These are phyloP conservation scores for Mucor ambiguus DNA, from an alignment of 371 early-diverging fungal genomes.

Conservation along the genomic window DNA sequence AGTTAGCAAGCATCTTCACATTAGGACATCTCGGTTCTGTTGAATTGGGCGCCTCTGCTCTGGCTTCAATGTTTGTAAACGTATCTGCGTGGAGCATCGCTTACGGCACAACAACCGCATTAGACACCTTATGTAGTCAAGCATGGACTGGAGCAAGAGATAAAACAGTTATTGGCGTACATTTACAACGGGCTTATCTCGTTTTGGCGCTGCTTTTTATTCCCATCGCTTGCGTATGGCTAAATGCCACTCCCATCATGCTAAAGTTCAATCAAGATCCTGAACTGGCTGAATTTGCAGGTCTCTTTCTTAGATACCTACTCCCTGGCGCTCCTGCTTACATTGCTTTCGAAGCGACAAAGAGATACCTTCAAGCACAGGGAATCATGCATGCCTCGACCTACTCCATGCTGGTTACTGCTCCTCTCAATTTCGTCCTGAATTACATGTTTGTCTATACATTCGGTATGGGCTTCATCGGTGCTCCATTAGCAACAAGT, in stretches of 20 bases:
- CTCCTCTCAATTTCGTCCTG: constrained; percentile 75
- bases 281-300: constrained; percentile 42
- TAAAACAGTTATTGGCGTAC: constrained; percentile 73
- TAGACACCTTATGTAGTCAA: constrained; percentile 91
- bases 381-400: constrained; percentile 85
- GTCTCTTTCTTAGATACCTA: constrained; percentile 67
- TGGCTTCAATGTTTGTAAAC: constrained; percentile 81
- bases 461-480: constrained; percentile 74
- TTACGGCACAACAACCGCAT: constrained; percentile 77
- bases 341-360: constrained; percentile 79
- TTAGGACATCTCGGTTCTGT: constrained; percentile 69
- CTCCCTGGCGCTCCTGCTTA: constrained; percentile 76
- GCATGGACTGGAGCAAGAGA: constrained; percentile 77
- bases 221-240: constrained; percentile 81
- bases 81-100: constrained; percentile 85
- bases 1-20: constrained; percentile 63
- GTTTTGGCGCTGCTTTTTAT: constrained; percentile 65
- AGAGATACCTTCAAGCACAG: constrained; percentile 84
- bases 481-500: constrained; percentile 83
- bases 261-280: constrained; percentile 49
- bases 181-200: constrained; percentile 84
- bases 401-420: constrained; percentile 65
- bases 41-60: constrained; percentile 79
- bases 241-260: constrained; percentile 61
- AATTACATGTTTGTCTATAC: constrained; percentile 79